These are phyloP conservation scores for Linderina pennispora DNA, from an alignment of 192 early-diverging fungal genomes.

Conservation along the genomic window DNA sequence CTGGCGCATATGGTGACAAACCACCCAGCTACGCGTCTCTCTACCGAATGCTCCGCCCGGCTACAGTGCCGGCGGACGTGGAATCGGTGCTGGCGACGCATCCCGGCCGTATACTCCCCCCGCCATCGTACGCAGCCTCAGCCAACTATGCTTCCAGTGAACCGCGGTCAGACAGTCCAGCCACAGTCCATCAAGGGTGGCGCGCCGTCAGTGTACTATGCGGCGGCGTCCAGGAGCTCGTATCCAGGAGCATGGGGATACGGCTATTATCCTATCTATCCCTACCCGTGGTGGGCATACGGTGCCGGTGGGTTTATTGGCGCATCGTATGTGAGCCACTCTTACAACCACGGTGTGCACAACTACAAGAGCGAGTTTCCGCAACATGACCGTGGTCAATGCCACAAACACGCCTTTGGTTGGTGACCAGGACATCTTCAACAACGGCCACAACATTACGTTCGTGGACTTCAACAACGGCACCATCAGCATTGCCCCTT, in stretches of 20 bases:
- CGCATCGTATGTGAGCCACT: constrained; percentile 7
- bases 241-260: constrained; percentile 45
- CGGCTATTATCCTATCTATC: constrained; percentile 39
- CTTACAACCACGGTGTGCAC: constrained; percentile 23
- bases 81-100: constrained; percentile 14
- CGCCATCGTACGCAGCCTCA: constrained; percentile 32
- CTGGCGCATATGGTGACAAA: constrained; percentile 21
- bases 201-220: constrained; percentile 32
- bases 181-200: constrained; percentile 12
- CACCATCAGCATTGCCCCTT: constrained; percentile 21
- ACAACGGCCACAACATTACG: constrained; percentile 14
- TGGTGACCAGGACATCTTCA: constrained; percentile 30
- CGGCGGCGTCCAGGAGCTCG: constrained; percentile 11
- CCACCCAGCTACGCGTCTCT: constrained; percentile 38
- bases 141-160: constrained; percentile 20
- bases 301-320: constrained; percentile 19
- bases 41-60: constrained; percentile 18
- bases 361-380: constrained; percentile 23
- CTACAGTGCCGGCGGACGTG: constrained; percentile 26
- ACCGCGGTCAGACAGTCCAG: constrained; percentile 25
- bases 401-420: constrained; percentile 23
- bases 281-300: constrained; percentile 45
- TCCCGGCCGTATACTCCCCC: constrained; percentile 17
- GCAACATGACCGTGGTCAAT: constrained; percentile 34
- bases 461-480: constrained; percentile 45